A percentile compares a stretch with the other conserved stretches of the same genome.
Conservation (phyloP, 176 grass and related monocot genomes). For the Neostapfia colusana region DNA sequence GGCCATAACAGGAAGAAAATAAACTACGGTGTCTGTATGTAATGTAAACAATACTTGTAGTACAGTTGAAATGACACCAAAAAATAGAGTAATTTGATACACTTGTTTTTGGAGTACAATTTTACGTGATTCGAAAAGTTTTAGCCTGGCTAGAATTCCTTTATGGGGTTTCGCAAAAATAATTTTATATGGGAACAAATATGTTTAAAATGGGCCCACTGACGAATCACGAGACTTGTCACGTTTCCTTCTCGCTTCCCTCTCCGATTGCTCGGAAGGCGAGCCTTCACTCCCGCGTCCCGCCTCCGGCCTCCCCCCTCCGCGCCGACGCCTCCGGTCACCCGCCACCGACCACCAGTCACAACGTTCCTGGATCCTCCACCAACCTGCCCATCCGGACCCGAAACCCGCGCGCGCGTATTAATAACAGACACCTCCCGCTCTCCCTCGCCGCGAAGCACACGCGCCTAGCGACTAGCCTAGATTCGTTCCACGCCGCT, state of each 20-base stretch:
- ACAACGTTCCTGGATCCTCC: constrained; percentile 44
- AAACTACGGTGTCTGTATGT: neutral
- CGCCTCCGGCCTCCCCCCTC: neutral
- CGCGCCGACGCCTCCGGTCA: constrained; percentile 37
- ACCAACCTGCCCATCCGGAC: constrained; percentile 6
- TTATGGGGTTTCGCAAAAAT: neutral
- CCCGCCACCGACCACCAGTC: constrained; percentile 37
- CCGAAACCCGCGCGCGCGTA: constrained; percentile 40
- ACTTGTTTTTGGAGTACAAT: neutral
- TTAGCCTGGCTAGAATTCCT: neutral
- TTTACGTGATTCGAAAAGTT: neutral
- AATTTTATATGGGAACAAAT: neutral
- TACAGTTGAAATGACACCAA: neutral
- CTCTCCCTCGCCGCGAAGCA: constrained; percentile 1
- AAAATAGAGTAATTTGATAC: neutral
- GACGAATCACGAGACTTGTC: constrained; percentile 15
- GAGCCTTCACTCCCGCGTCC: constrained; percentile 3
- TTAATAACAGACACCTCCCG: constrained; percentile 44
- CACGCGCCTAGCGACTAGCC: constrained; percentile 15
- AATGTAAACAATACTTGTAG: neutral
- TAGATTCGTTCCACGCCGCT: constrained; percentile 17
- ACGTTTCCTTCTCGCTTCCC: constrained; percentile 13
- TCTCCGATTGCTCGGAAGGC: neutral
- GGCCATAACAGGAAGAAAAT: too few relatives aligned
- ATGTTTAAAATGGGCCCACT: neutral